phyloP scores from a whole-genome alignment of 345 rosid genomes.

The Durio zibethinus region DNA sequence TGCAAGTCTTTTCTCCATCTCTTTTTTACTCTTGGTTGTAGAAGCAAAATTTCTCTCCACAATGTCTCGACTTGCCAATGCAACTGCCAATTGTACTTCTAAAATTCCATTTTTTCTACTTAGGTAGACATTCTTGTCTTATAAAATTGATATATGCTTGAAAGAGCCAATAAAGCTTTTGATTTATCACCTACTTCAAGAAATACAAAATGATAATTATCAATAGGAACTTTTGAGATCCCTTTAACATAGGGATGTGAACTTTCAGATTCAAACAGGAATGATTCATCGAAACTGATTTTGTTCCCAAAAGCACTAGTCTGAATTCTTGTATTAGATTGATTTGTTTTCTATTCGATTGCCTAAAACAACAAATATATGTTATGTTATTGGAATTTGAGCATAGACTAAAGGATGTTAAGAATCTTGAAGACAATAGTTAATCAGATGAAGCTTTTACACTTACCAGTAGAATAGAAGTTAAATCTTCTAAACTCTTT shows the following conservation, averaged over 20 bases:
- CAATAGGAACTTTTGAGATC: constrained; percentile 38
- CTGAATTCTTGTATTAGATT: constrained; percentile 29
- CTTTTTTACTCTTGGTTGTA: constrained; percentile 70
- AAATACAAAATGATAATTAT: constrained; percentile 37
- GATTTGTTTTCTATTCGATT: constrained; percentile 37
- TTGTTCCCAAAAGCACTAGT: constrained; percentile 37
- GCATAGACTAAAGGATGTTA: background rate
- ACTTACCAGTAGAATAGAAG: constrained; percentile 39
- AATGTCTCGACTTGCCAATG: constrained; percentile 59
- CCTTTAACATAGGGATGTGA: constrained; percentile 33
- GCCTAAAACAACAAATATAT: constrained; percentile 43
- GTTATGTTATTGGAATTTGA: constrained; percentile 8
- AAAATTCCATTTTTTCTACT: constrained; percentile 66
- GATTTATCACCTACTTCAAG: constrained; percentile 44
- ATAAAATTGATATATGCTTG: constrained; percentile 64
- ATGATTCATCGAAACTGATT: constrained; percentile 45
- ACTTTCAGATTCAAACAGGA: constrained; percentile 42
- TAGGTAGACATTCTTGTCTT: constrained; percentile 68
- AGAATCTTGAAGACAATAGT: background rate
- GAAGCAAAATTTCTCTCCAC: constrained; percentile 72
- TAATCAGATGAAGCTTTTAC: background rate
- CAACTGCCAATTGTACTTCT: constrained; percentile 77
- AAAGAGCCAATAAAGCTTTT: constrained; percentile 41
- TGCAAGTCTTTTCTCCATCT: constrained; percentile 64
- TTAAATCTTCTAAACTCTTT: constrained; percentile 55